Evolutionary conservation across 2,329 filamentous ascomycete genomes (phyloP), one percentile per base, ranked within the genome.

Genomic region (Fonsecaea nubica): DNA sequence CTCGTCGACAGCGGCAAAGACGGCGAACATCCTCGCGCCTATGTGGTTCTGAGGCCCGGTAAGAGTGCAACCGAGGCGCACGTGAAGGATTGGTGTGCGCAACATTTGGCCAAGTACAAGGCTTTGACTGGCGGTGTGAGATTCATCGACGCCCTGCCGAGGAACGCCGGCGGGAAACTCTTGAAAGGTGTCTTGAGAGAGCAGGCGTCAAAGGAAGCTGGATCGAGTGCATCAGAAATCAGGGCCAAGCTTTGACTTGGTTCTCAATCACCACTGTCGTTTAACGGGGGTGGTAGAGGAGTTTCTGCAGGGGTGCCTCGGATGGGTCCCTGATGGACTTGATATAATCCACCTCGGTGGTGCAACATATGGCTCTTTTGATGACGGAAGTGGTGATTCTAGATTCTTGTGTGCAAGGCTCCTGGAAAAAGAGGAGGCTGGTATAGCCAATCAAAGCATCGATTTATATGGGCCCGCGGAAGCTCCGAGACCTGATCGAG

Each of bases 151-250:
- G 76, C 79, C 25, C 80, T 85, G 32, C 83, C 83, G 1, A 79
- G 81, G 55, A 82, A 80, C 4, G 75, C 81, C 0, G 82, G 81
- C 66, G 83, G 83, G 8, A 85, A 85, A 74, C 81, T 84, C 58
- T 76, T 80, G 66, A 76, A 79, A 12, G 55, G 65, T 12, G 35
- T 71, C 9, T 42, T 71, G 30, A 32, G 65, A 62, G 62, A 63
- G 15, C 69, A 68, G 12, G 58, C 77, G 73, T 77, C 1, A 73
- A 75, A 2, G 71, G 75, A 10, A 71, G 21, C 21, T 50, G 18
- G 45, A 48, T 21, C 21, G 3, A n/a, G 6, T 9, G 42, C 7
- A 30, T 25, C 18, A 50, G 9, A 25, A 30, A 30, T 50, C 45
- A 25, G 45, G 45, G 18, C 45, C 21, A 50, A 50, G 21, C 18